Percentiles rank a stretch among this genome's conserved stretches.
Conservation (phyloP, 1,139 yeast genomes). For the Spencermartinsiella ligniputridi region DNA sequence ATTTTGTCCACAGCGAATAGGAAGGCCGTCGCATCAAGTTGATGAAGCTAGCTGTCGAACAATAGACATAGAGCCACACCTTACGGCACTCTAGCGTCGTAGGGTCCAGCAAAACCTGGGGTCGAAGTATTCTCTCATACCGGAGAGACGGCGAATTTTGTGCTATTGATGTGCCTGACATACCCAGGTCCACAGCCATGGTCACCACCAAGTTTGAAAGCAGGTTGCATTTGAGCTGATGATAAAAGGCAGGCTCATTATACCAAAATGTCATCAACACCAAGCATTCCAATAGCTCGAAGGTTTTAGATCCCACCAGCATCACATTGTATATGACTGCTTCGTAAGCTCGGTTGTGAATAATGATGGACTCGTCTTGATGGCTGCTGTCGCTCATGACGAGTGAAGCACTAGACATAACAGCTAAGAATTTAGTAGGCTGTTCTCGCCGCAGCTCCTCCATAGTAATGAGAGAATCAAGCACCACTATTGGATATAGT, state of each 20-base stretch:
- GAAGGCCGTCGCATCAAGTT: conserved; percentile 30
- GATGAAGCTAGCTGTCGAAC: conserved; percentile 30
- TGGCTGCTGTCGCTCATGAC: conserved; percentile 29
- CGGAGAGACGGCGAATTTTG: conserved; percentile 13
- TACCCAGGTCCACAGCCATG: conserved; percentile 71
- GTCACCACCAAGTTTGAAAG: conserved; percentile 63
- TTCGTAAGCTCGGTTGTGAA: conserved; percentile 59
- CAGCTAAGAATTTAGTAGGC: conserved; percentile 60
- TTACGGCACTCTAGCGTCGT: conserved; percentile 34
- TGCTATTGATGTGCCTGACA: conserved; percentile 40
- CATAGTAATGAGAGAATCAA: conserved; percentile 39
- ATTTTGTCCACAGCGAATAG: conserved; percentile 42
- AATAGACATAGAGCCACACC: conserved; percentile 32
- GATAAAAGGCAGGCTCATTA: conserved; percentile 76
- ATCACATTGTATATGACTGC: conserved; percentile 59
- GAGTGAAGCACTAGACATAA: conserved; percentile 59
- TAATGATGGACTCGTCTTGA: conserved; percentile 37
- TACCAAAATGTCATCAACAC: conserved; percentile 70
- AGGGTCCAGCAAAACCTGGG: conserved; percentile 35
- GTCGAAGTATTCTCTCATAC: conserved; percentile 34
- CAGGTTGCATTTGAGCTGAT: conserved; percentile 71
- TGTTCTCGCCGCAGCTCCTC: conserved; percentile 46
- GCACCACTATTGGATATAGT: conserved; percentile 50
- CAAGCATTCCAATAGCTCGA: conserved; percentile 62
- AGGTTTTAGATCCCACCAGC: conserved; percentile 66